Evolutionary conservation across 148 eudicot species (phyloP), one percentile per base, ranked within the genome.

Genomic region (Salicornia ramosissima): DNA sequence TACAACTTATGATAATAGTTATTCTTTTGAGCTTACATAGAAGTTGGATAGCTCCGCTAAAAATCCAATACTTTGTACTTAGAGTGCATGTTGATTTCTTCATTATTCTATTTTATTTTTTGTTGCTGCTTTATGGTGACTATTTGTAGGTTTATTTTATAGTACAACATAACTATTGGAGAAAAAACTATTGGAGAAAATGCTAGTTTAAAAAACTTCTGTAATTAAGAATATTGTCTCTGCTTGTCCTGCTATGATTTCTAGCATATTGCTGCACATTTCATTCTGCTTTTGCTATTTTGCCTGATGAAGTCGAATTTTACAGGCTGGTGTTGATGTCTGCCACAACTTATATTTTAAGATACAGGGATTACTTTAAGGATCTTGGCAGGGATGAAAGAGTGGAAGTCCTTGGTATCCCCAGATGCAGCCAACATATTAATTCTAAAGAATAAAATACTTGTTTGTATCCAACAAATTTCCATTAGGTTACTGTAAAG

Each of bases 271-370:
- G 25, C 59, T 11, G n/a, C 12, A 5, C 40, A 19, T 51, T 60
- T 67, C 55, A 45, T 46, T 25, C 31, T 26, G 45, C 39, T 5
- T 67, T 25, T 31, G 39, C 49, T 0, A 9, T 13, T 52, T 60
- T 21, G 19, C 36, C 71, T 69, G 49, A 78, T 69, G 63, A 40
- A 31, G 22, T 56, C 58, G 19, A 40, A 10, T 66, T 10, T 73
- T 83, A 33, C 85, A 93, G 98, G 90, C 82, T 93, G 75, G 98
- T 90, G 42, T 80, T 93, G 89, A 93, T 90, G 98, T 93, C 98
- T 53, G 98, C 98, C 19, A 93, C 98, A 66, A 95, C 97, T 67
- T 95, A 93, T 79, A 83, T 88, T 73, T 62, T 90, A 36, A 85
- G 89, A 82, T 93, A 93, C 68, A 83, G 81, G 68, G 92, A 90